Evolutionary conservation across 2,329 filamentous ascomycete genomes (phyloP).

Genomic region (Aspergillus uvarum): DNA sequence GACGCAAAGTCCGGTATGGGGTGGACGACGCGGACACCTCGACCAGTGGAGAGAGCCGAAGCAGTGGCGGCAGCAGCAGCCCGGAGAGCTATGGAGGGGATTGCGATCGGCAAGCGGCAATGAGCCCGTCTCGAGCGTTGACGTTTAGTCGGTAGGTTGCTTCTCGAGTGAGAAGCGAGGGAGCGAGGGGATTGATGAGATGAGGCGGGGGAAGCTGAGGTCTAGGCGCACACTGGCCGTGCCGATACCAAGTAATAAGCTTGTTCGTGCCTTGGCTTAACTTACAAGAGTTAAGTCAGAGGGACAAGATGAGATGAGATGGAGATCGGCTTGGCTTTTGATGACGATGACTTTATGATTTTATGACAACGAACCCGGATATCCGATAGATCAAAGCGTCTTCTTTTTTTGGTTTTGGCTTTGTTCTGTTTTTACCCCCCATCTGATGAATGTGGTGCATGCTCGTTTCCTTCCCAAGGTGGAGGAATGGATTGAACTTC

Average conservation of each 20-base stretch:
- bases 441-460: not conserved
- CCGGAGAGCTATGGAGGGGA: constrained; percentile 41
- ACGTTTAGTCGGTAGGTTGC: constrained; percentile 22
- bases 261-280: not conserved
- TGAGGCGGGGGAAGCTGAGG: too few species aligned
- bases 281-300: not conserved
- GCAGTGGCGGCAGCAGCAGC: constrained; percentile 58
- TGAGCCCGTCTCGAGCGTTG: constrained; percentile 25
- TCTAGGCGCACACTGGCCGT: not conserved
- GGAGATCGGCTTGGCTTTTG: constrained; percentile 1
- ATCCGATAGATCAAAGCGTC: constrained; percentile 23
- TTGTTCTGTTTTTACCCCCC: not conserved
- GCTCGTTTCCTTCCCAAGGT: not conserved
- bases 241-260: not conserved
- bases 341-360: constrained; percentile 27
- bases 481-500: constrained; percentile 6
- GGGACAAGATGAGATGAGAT: not conserved
- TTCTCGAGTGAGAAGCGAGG: constrained; percentile 3
- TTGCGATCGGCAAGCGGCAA: constrained; percentile 20
- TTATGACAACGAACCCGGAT: constrained; percentile 25
- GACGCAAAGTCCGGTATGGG: constrained; percentile 50
- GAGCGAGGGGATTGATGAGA: not conserved
- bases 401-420: constrained; percentile 10
- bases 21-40: constrained; percentile 46
- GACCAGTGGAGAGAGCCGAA: constrained; percentile 44